Conservation (phyloP, 306 rosid species). For the Castanea mollissima region DNA sequence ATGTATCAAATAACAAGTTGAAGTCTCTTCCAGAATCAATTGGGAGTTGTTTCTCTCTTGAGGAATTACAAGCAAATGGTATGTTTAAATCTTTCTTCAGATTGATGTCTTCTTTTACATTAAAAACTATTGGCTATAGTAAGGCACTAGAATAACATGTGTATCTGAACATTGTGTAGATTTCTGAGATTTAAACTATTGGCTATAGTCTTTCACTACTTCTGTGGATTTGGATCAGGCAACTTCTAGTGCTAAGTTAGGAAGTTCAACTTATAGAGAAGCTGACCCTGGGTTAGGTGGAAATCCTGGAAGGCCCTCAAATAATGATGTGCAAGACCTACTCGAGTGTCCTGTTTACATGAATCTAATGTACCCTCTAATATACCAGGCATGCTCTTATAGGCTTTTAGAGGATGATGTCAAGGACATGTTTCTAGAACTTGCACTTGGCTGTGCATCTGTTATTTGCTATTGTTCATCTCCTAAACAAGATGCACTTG, state of each 20-base stretch:
- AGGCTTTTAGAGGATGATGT: slow-evolving; percentile 88
- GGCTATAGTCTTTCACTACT: slow-evolving; percentile 12
- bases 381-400: slow-evolving; percentile 43
- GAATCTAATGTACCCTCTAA: slow-evolving; percentile 56
- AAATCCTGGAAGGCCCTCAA: slow-evolving; percentile 29
- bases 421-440: slow-evolving; percentile 75
- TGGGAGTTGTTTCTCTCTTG: too few relatives aligned
- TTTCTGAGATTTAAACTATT: too few relatives aligned
- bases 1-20: too few relatives aligned
- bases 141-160: too few relatives aligned
- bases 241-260: slow-evolving; percentile 30
- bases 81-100: too few relatives aligned
- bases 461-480: slow-evolving; percentile 98
- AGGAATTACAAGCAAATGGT: too few relatives aligned
- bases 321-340: slow-evolving; percentile 42
- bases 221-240: slow-evolving; percentile 30
- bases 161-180: too few relatives aligned
- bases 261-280: slow-evolving; percentile 32
- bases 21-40: too few relatives aligned
- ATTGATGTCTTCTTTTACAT: too few relatives aligned
- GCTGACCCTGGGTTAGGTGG: slow-evolving; percentile 21
- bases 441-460: slow-evolving; percentile 93
- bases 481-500: slow-evolving; percentile 98
- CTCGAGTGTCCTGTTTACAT: slow-evolving; percentile 62
- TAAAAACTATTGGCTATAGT: too few relatives aligned